Base-by-base conservation (phyloP, 345 rosid species). In the Microcos paniculata region DNA sequence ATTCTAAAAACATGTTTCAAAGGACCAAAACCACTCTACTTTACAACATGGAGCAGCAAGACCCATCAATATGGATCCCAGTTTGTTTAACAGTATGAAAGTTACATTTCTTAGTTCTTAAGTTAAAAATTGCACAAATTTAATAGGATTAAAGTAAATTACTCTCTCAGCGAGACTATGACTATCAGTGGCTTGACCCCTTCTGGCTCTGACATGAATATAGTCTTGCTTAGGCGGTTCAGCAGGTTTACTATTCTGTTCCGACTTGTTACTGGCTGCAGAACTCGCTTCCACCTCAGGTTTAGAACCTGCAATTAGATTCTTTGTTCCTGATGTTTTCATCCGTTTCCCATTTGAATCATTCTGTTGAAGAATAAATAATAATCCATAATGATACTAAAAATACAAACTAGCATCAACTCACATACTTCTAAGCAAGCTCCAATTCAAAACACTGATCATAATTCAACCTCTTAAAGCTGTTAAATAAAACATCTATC, bases 131-230 rank as follows among this genome's bases (percentile, higher is more conserved):
- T 26, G 67, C n/a, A n/a, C 55, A 71, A 77, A 30, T 30, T 19
- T 53, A 33, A 58, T 46, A 74, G 73, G 75, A 51, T 45, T 33
- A 15, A 67, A 80, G 80, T 58, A 70, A 82, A 63, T 85, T 91
- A 94, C 99, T 84, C 98, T 85, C 83, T 96, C 99, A 30, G 99
- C 98, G 67, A 96, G 85, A 86, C 99, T 96, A 82, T 96, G 99
- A 73, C 96, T 95, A 79, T 96, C 99, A 4, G 98, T 94, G 73
- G 99, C 98, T 85, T 96, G 97, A 62, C 98, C 99, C 78, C 99
- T 84, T 82, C 99, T 88, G 12, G 98, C 99, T 85, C 98, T 90
- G 51, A 96, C 99, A 80, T 96, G 99, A 51, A 96, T 96, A 77
- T 87, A 96, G 79, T 96, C 99, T 77, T 82, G 91, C 84, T 92